Evolutionary conservation across 495 filamentous ascomycete species (phyloP), one percentile per base, ranked within the genome.

Genomic region (Penicillium dipodomyicola): DNA sequence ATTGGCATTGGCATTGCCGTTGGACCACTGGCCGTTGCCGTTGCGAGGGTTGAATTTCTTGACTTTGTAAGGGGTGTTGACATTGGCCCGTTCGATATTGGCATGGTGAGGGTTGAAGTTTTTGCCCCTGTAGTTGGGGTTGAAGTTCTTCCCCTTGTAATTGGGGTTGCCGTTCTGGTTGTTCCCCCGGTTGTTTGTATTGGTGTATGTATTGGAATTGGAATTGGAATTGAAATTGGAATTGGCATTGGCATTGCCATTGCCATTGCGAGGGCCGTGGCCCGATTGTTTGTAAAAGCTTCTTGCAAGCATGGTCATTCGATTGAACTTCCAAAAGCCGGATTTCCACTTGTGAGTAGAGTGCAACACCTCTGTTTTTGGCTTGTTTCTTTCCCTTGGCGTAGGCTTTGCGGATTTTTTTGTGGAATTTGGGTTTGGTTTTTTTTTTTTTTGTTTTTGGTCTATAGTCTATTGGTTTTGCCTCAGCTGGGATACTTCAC

Each of bases 261-360:
- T 9, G 27, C 7, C 27, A 29, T 29, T 29, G 27, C 27, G 27
- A 29, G 27, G 27, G 27, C 50, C 50, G 6, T 39, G 20, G n/a
- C 15, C 17, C 19, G 9, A 12, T 32, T 20, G 17, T 33, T 37
- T 12, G 22, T 25, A 43, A 3, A 9, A 32, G 5, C 42, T 12
- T 42, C 50, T 27, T 20, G 50, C 50, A 52, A 52, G n/a, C 15
- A 39, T 3, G 50, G 29, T 29, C 50, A 42, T 52, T 52, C 25
- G n/a, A 29, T 30, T 42, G 35, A 42, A 39, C 50, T 42, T 30
- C 50, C 37, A 42, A 52, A n/a, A 30, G 39, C 50, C 40, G 50
- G 50, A 32, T 52, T 52, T 52, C n/a, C 1, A 52, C 50, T 52
- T 52, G 7, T 8, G 4, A 52, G 25, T 29, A 32, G 37, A 19